These are phyloP conservation scores for Penicillium tannophilum DNA, from an alignment of 495 filamentous ascomycete genomes.

Conservation along the genomic window DNA sequence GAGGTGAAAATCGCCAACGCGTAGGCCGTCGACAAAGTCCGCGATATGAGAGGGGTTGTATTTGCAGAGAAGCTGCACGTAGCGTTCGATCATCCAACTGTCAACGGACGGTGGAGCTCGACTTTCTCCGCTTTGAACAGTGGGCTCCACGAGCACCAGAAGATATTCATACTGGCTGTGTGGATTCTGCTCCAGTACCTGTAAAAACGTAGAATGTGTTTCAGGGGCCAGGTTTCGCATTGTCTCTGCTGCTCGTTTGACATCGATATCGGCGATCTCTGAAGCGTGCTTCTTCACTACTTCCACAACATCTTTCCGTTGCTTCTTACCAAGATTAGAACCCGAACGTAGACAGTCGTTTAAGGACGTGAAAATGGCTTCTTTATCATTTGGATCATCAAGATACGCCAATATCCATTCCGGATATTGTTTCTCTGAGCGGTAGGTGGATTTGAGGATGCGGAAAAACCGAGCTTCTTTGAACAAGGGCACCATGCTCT, in stretches of 20 bases:
- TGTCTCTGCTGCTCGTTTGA: constrained; percentile 65
- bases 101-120: constrained; percentile 33
- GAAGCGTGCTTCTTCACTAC: constrained; percentile 69
- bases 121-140: constrained; percentile 40
- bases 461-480: constrained; percentile 83
- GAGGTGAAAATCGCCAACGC: constrained; percentile 77
- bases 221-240: constrained; percentile 67
- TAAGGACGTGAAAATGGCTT: constrained; percentile 76
- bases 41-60: constrained; percentile 83
- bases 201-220: constrained; percentile 70
- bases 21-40: constrained; percentile 76
- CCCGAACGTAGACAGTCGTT: constrained; percentile 76
- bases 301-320: constrained; percentile 71
- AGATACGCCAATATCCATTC: constrained; percentile 81
- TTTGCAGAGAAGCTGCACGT: constrained; percentile 86
- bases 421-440: constrained; percentile 75
- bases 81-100: constrained; percentile 72
- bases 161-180: constrained; percentile 77
- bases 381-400: constrained; percentile 76
- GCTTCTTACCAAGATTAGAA: constrained; percentile 69
- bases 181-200: constrained; percentile 62
- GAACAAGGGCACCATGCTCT: constrained; percentile 73
- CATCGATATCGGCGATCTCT: constrained; percentile 71
- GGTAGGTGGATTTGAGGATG: constrained; percentile 90
- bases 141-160: constrained; percentile 73